phyloP scores from a whole-genome alignment of 352 stramenopile genomes.

The Phytophthora agathidicida region DNA sequence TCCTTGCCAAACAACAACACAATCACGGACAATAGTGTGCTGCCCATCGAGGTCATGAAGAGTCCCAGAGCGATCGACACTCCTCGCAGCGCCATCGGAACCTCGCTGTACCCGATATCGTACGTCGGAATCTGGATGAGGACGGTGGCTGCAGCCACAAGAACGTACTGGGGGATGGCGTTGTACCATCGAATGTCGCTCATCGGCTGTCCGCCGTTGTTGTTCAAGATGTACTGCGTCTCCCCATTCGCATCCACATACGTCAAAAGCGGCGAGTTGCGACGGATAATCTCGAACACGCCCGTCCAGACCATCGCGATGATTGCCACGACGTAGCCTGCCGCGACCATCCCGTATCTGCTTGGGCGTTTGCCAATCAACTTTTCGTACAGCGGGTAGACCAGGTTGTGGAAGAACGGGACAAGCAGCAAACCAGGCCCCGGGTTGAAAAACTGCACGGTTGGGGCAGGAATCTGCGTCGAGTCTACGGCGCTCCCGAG shows the following conservation, averaged over 20 bases:
- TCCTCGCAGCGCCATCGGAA: conserved; percentile 16
- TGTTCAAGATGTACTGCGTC: conserved; percentile 20
- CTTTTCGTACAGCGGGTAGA: conserved; percentile 53
- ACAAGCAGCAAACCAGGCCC: conserved; percentile 44
- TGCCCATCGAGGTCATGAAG: conserved; percentile 24
- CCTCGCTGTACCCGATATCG: conserved; percentile 12
- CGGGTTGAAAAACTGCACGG: conserved; percentile 55
- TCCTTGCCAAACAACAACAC: conserved; percentile 19
- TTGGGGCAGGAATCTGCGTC: conserved; percentile 53
- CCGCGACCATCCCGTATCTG: conserved; percentile 39
- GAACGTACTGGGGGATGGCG: conserved; percentile 14
- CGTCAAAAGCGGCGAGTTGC: conserved; percentile 19
- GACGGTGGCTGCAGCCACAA: conserved; percentile 10
- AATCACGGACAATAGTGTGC: conserved; percentile 17
- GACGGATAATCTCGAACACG: conserved; percentile 42
- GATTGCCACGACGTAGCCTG: conserved; percentile 42
- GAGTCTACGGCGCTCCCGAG: conserved; percentile 35
- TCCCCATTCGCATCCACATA: conserved; percentile 20
- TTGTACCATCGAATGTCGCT: conserved; percentile 24
- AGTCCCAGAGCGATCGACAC: conserved; percentile 16
- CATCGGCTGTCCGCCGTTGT: conserved; percentile 19
- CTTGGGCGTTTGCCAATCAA: conserved; percentile 40
- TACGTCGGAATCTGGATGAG: conserved; percentile 23
- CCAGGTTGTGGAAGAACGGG: conserved; percentile 40
- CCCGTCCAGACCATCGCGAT: conserved; percentile 49